Base-by-base conservation (phyloP, 179 eudicot species). In the Beta corolliflora region DNA sequence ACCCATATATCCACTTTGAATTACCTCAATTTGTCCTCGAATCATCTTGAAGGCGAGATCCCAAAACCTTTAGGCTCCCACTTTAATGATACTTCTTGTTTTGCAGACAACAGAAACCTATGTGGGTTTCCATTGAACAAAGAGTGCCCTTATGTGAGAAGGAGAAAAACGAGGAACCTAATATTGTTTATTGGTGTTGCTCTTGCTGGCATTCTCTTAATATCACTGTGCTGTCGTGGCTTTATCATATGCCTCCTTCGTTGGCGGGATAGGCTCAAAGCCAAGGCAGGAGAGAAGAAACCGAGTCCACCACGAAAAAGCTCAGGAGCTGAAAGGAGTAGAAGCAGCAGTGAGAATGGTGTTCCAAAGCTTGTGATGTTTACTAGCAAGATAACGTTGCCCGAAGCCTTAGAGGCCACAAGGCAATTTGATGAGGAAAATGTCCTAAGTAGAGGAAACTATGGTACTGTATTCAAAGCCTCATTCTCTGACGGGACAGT, bases 381-480 rank as follows among this genome's bases (percentile, higher is more conserved):
- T 86, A 89, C 88, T 56, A 84, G 80, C 86, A 90, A 88, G 83
- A 88, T 91, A 81, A 89, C 94, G 3, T 81, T 89, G 56, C 89
- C 94, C 1, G 94, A 91, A 73, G 88, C 93, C 45, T 67, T 90
- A 2, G 91, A 91, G 79, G 94, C 94, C 19, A 91, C 94, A 1
- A 82, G 93, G 77, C 87, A 90, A n/a, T 91, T 91, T 45, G 94
- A 91, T 48, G 94, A 91, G 70, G 94, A 91, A 82, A 89, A 89
- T 80, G 93, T 91, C 3, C 78, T 91, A 7, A 89, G 90, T 81
- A 85, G 94, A 69, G 85, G 89, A 8, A 86, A 83, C 13, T 84
- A 82, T 53, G 94, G 93, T 23, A 82, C 90, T 4, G 75, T 91
- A 8, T 91, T 89, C 81, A 91, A 90, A 81, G 94, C 94, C 9